Evolutionary conservation across 148 eudicot genomes (phyloP), one percentile per base, ranked within the genome.

Genomic region (Beta vulgaris): DNA sequence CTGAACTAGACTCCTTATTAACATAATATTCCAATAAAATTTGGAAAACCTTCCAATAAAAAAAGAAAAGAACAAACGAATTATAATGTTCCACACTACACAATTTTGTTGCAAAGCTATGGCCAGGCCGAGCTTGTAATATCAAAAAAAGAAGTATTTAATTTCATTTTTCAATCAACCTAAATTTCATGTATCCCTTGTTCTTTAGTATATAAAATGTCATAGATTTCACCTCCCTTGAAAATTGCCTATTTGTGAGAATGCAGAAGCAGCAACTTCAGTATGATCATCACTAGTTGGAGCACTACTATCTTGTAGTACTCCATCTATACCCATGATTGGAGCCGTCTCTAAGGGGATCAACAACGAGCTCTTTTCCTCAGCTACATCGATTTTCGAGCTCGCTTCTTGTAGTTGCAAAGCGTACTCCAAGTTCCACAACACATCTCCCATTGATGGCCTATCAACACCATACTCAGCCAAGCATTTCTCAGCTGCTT

Each of bases 401-500:
- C 86, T 82, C 11, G 85, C 88, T 40, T 85, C 91, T 79, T 87
- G 88, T 26, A 87, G 85, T 72, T 87, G 91, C 80, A 87, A 78
- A 3, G 91, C 93, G 54, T 79, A 89, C 83, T 89, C 93, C 53
- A 87, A 75, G 69, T 87, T 85, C 93, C 93, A 89, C 69, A 85
- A 68, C 59, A 89, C 93, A 59, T 89, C 90, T 46, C 91, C 93
- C 89, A 87, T 87, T 0, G 93, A 87, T 28, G 90, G 90, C 81
- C 93, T 86, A 31, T 87, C 93, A 18, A 85, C 86, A 3, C 89
- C 93, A 58, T 82, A 79, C 51, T 89, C 93, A 0, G 87, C 86
- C 85, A 89, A 71, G 36, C 93, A 89, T 62, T 89, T 89, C 86
- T 89, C 93, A 0, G 91, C 91, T 15, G 90, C 87, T 72, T 89